Evolutionary conservation across 331 rosid genomes (phyloP).

Genomic region (Rosa hybrid): DNA sequence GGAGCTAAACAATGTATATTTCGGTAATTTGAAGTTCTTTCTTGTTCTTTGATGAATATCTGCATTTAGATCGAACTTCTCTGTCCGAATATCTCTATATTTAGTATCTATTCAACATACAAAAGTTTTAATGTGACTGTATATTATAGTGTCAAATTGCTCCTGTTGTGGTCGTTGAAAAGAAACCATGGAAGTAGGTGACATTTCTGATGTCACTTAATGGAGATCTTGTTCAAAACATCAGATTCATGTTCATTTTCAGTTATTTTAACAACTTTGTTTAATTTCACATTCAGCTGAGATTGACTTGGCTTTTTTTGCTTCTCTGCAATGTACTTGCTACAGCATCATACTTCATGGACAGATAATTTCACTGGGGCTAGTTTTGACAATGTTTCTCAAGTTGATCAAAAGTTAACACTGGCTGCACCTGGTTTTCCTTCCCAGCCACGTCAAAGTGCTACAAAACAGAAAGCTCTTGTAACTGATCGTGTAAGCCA

Average conservation of each 20-base stretch:
- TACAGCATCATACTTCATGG: conserved; percentile 47
- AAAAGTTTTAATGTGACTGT: neutral
- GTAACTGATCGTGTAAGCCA: conserved; percentile 70
- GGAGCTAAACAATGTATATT: neutral
- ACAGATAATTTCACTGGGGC: conserved; percentile 35
- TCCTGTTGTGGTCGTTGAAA: neutral
- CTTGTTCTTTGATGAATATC: neutral
- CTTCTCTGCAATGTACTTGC: conserved; percentile 26
- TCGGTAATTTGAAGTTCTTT: neutral
- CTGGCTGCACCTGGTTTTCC: conserved; percentile 39
- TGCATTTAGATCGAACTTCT: neutral
- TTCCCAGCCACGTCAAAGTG: conserved; percentile 34
- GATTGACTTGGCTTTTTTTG: conserved; percentile 9
- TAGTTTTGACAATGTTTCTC: conserved; percentile 29
- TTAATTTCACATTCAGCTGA: conserved; percentile 10
- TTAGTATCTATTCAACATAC: neutral
- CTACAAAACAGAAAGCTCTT: conserved; percentile 36
- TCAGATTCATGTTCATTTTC: conserved; percentile 39
- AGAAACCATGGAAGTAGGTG: conserved; percentile 12
- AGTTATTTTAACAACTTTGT: conserved; percentile 14
- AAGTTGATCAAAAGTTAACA: conserved; percentile 34
- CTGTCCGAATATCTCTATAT: neutral
- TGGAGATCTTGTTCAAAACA: conserved; percentile 37
- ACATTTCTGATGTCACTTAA: conserved; percentile 29
- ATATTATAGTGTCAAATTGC: conserved; percentile 11